These are phyloP conservation scores for Fusarium sambucinum DNA, from an alignment of 2,329 filamentous ascomycete species.

Conservation along the genomic window DNA sequence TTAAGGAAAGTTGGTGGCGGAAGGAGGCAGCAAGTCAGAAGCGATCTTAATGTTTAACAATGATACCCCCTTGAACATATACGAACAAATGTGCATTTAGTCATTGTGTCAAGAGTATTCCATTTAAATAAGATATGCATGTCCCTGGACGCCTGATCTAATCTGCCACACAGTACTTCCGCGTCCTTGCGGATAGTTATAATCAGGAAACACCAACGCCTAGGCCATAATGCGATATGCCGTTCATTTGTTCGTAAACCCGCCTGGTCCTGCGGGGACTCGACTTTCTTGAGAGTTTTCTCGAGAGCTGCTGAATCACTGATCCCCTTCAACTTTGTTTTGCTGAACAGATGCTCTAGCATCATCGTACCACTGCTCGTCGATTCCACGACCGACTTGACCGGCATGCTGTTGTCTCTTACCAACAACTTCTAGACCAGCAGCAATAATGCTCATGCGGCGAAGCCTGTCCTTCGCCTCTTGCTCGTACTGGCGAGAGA, in stretches of 20 bases:
- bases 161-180: constrained; percentile 28
- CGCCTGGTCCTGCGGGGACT: background rate
- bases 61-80: constrained; percentile 41
- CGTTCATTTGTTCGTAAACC: constrained; percentile 25
- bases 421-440: constrained; percentile 75
- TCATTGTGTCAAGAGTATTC: constrained; percentile 1
- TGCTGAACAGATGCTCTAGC: constrained; percentile 16
- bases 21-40: background rate
- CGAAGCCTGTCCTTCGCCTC: constrained; percentile 82
- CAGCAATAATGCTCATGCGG: constrained; percentile 79
- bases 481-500: constrained; percentile 77
- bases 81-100: background rate
- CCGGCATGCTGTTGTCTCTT: constrained; percentile 39
- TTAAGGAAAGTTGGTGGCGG: constrained; percentile 30
- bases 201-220: constrained; percentile 46
- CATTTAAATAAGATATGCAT: constrained; percentile 22
- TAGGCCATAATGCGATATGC: constrained; percentile 29
- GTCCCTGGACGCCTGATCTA: constrained; percentile 38
- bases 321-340: constrained; percentile 28
- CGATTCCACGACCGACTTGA: constrained; percentile 28
- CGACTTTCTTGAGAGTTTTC: background rate
- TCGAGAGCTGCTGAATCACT: background rate
- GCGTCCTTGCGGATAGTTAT: constrained; percentile 39
- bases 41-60: constrained; percentile 19
- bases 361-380: constrained; percentile 55